Conservation (phyloP, 2,329 filamentous ascomycete genomes). For the Trichophyton mentagrophytes region DNA sequence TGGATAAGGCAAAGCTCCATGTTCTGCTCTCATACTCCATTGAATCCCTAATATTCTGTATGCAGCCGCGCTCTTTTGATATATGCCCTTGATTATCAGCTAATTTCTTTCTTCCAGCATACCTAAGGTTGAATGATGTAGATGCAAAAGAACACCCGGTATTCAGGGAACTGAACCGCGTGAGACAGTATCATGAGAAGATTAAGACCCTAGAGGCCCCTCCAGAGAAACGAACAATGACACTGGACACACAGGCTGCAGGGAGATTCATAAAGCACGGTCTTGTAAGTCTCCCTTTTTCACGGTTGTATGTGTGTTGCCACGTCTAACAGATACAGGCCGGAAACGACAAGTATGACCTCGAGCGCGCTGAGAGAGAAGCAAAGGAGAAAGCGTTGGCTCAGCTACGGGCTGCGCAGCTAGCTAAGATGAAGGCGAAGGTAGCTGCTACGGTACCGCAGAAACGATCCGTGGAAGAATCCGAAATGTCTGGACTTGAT, state of each 20-base stretch:
- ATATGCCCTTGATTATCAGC: neutral
- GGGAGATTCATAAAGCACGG: constrained; percentile 71
- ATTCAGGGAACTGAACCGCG: constrained; percentile 70
- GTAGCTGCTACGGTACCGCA: constrained; percentile 13
- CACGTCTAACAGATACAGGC: constrained; percentile 18
- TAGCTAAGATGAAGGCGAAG: constrained; percentile 26
- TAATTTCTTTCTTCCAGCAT: constrained; percentile 37
- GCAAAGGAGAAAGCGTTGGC: constrained; percentile 40
- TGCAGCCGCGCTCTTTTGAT: constrained; percentile 17
- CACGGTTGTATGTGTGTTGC: too few relatives aligned
- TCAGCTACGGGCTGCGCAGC: constrained; percentile 34
- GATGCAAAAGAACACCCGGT: constrained; percentile 76
- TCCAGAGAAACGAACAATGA: constrained; percentile 45
- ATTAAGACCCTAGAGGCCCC: constrained; percentile 64
- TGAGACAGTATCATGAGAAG: constrained; percentile 87
- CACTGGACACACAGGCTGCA: constrained; percentile 61
- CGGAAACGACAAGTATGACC: constrained; percentile 40
- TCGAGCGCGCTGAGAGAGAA: constrained; percentile 37
- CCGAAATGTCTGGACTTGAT: neutral
- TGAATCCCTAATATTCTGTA: constrained; percentile 80
- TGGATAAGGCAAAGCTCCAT: constrained; percentile 90
- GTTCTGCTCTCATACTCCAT: constrained; percentile 79
- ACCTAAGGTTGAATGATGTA: constrained; percentile 63
- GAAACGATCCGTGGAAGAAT: constrained; percentile 8
- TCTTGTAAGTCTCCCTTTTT: constrained; percentile 41